Evolutionary conservation across 768 basidiomycete genomes (phyloP).

Genomic region (Boletellus ananas): DNA sequence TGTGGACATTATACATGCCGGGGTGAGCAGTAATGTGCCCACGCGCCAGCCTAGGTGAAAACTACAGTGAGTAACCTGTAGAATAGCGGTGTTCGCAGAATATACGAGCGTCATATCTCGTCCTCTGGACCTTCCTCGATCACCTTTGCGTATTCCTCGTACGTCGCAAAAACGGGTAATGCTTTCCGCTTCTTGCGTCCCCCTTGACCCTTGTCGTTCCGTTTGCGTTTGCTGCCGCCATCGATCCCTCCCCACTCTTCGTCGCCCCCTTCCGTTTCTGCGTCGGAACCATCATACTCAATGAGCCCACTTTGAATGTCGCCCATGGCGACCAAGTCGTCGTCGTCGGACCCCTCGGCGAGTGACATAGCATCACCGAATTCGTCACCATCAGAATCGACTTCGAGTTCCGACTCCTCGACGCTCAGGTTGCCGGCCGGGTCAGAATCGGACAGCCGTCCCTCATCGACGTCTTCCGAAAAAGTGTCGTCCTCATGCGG

Average conservation of each 20-base stretch:
- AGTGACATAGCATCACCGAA: conserved; percentile 50
- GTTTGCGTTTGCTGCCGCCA: conserved; percentile 52
- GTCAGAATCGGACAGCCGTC: conserved; percentile 25
- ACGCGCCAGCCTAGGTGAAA: no score
- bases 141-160: conserved; percentile 82
- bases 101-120: conserved; percentile 14
- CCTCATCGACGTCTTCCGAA: conserved; percentile 30
- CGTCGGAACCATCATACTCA: conserved; percentile 55
- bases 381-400: conserved; percentile 30
- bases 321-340: conserved; percentile 58
- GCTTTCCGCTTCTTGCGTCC: conserved; percentile 62
- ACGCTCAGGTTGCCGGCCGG: conserved; percentile 31
- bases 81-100: neutral
- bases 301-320: conserved; percentile 56
- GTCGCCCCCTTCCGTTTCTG: conserved; percentile 17
- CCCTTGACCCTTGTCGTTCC: conserved; percentile 42
- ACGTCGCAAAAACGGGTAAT: conserved; percentile 80
- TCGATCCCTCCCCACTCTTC: conserved; percentile 37
- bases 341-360: conserved; percentile 66
- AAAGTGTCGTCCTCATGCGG: conserved; percentile 56
- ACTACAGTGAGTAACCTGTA: no score
- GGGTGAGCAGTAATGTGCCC: no score
- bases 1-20: no score
- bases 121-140: conserved; percentile 58
- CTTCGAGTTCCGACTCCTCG: conserved; percentile 26